phyloP scores from a whole-genome alignment of 164 flowering plant genomes.

The Macadamia integrifolia region DNA sequence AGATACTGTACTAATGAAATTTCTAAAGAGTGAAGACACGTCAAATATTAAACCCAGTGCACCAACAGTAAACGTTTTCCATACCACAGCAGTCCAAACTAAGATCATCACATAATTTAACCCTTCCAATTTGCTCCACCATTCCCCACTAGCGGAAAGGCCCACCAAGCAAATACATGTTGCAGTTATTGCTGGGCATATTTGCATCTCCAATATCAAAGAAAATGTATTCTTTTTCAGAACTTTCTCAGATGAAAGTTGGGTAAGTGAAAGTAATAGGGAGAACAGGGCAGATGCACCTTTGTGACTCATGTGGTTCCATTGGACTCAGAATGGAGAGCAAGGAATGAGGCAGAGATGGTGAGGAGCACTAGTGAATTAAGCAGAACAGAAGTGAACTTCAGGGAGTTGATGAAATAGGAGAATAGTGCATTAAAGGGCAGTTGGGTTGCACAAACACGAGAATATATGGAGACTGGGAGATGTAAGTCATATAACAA shows the following conservation, averaged over 20 bases:
- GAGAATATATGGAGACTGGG: too few relatives aligned
- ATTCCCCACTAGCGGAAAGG: too few relatives aligned
- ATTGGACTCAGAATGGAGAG: not conserved
- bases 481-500: too few relatives aligned
- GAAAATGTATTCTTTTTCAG: too few relatives aligned
- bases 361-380: slow-evolving; percentile 18
- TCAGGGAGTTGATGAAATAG: slow-evolving; percentile 17
- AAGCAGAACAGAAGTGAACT: slow-evolving; percentile 11
- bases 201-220: too few relatives aligned
- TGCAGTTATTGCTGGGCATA: too few relatives aligned
- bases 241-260: too few relatives aligned
- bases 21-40: not conserved
- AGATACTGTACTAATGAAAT: not conserved
- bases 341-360: slow-evolving; percentile 13
- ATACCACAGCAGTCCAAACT: not conserved
- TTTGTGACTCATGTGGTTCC: not conserved
- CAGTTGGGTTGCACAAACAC: not conserved
- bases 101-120: too few relatives aligned
- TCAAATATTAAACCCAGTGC: not conserved
- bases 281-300: too few relatives aligned
- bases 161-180: too few relatives aligned
- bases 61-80: not conserved
- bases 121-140: too few relatives aligned
- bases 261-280: too few relatives aligned
- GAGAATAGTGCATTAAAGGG: slow-evolving; percentile 22